Base-by-base conservation (phyloP, 257 asterid species). In the Przewalskia tangutica region DNA sequence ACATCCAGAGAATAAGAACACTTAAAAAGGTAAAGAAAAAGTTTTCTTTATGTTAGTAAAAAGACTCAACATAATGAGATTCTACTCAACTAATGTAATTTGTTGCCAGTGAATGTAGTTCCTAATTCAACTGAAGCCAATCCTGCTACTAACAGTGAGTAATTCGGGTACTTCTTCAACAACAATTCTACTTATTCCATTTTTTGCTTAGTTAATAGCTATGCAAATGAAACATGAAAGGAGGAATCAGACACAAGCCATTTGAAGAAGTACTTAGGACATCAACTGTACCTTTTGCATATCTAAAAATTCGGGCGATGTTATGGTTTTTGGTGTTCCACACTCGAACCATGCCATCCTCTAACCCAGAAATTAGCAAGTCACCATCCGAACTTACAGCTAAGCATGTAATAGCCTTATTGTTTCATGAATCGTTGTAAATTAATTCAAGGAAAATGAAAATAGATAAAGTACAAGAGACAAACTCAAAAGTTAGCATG, bases 251-350 rank as follows among this genome's bases (percentile, higher is more conserved):
- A n/a, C n/a, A n/a, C 0, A 6, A 42, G 17, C 42, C 55, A 68
- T 68, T 42, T 42, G 55, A 70, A 40, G 16, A 67, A 18, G 78
- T 20, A 20, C 78, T 18, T 9, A 46, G 58, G n/a, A 51, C 32
- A 65, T 51, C 23, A 81, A 50, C 20, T 38, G 55, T 89, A 93
- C 99, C 99, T n/a, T n/a, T n/a, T n/a, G n/a, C n/a, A n/a, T n/a
- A n/a, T n/a, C n/a, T n/a, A n/a, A n/a, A n/a, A n/a, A n/a, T n/a
- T n/a, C n/a, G n/a, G n/a, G n/a, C n/a, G n/a, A n/a, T n/a, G n/a
- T n/a, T n/a, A n/a, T n/a, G n/a, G n/a, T n/a, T n/a, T n/a, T 86
- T 90, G 46, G 98, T 91, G 84, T 95, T 92, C 98, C 97, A 95
- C 79, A 94, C 92, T 84, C 97, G 91, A 83, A 95, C 81, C 93